These are phyloP conservation scores for Aphanomyces cochlioides DNA, from an alignment of 352 stramenopile species.

Conservation along the genomic window DNA sequence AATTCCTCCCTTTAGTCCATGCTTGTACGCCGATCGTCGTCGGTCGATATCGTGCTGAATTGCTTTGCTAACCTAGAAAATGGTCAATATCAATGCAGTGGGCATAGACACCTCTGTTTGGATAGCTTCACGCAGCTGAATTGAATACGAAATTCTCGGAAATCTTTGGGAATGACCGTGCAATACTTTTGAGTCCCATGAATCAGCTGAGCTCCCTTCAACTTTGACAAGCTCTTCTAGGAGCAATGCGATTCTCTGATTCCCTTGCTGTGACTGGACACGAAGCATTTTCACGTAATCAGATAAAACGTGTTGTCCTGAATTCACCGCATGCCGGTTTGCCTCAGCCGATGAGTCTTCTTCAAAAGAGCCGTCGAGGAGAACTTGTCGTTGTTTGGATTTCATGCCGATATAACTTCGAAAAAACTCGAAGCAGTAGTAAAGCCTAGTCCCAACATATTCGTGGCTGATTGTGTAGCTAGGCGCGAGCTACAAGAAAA, in stretches of 20 bases:
- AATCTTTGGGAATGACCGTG: conserved; percentile 70
- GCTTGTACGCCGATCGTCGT: background rate
- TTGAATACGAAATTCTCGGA: conserved; percentile 51
- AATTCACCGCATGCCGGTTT: conserved; percentile 36
- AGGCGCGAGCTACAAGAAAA: conserved; percentile 9
- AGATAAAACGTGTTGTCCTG: conserved; percentile 62
- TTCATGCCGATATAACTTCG: background rate
- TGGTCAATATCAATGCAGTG: background rate
- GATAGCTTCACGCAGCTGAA: conserved; percentile 60
- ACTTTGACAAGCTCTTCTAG: conserved; percentile 62
- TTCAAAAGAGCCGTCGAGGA: conserved; percentile 38
- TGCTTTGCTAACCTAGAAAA: conserved; percentile 20
- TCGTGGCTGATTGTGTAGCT: conserved; percentile 39
- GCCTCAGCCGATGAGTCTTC: conserved; percentile 47
- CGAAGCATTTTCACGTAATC: conserved; percentile 69
- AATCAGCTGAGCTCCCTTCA: conserved; percentile 49
- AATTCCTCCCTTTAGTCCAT: background rate
- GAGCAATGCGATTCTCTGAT: conserved; percentile 49
- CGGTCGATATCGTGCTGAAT: conserved; percentile 27
- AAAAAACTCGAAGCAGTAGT: conserved; percentile 57
- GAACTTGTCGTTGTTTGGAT: background rate
- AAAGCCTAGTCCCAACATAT: conserved; percentile 56
- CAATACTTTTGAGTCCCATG: conserved; percentile 65
- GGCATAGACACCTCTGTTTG: conserved; percentile 54
- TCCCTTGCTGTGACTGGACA: conserved; percentile 60